A percentile compares a stretch with the other conserved stretches of the same genome.
These are phyloP conservation scores for Penicillium sp. DNA, from an alignment of 2,329 filamentous ascomycete species.

Conservation along the genomic window DNA sequence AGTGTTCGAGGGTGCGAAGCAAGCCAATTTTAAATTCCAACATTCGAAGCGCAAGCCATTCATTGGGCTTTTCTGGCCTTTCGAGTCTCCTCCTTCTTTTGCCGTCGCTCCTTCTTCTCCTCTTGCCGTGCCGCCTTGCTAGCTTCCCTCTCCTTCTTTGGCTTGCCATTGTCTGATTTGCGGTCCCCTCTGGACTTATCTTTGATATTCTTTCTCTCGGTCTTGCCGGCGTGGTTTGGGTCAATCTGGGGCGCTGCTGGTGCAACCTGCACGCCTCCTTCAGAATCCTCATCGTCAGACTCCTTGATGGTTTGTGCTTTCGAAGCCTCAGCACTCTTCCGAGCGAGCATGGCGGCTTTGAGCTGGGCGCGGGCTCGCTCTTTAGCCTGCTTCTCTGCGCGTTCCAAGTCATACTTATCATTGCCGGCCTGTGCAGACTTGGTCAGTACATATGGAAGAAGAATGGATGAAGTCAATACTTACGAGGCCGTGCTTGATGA, in stretches of 20 bases:
- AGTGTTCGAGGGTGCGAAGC: background rate
- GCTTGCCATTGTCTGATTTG: slow-evolving; percentile 20
- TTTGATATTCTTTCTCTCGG: slow-evolving; percentile 28
- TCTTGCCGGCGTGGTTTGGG: background rate
- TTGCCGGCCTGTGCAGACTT: slow-evolving; percentile 43
- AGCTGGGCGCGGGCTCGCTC: slow-evolving; percentile 52
- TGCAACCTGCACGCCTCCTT: slow-evolving; percentile 14
- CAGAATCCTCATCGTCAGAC: slow-evolving; percentile 18
- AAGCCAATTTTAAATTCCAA: background rate
- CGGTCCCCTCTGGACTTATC: slow-evolving; percentile 12
- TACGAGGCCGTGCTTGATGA: slow-evolving; percentile 79
- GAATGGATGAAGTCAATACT: slow-evolving; percentile 24
- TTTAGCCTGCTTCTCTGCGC: slow-evolving; percentile 51
- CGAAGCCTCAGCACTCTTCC: slow-evolving; percentile 31
- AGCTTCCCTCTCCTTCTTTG: slow-evolving; percentile 28
- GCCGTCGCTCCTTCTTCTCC: slow-evolving; percentile 29
- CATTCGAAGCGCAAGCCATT: background rate
- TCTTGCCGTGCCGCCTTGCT: slow-evolving; percentile 29
- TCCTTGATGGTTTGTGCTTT: slow-evolving; percentile 22
- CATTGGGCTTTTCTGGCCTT: slow-evolving; percentile 32
- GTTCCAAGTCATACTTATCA: slow-evolving; percentile 52
- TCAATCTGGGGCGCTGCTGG: slow-evolving; percentile 2
- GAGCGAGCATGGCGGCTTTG: slow-evolving; percentile 47
- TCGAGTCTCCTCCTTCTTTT: slow-evolving; percentile 45
- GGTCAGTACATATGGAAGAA: background rate